phyloP scores from a whole-genome alignment of 371 early-diverging fungal species.

The Circinella minor region DNA sequence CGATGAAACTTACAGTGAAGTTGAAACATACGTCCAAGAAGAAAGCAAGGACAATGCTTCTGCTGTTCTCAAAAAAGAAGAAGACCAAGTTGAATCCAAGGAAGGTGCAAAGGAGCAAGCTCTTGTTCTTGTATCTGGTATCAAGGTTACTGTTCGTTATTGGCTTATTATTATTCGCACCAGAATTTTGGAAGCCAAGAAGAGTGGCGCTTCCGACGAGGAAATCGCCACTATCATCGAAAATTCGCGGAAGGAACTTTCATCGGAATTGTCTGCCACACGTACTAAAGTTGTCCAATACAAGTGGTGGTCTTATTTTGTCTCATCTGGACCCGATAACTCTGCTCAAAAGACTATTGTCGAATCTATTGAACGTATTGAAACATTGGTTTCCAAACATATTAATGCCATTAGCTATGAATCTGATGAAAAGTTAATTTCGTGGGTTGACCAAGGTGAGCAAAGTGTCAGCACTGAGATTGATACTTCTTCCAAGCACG shows the following conservation, averaged over 20 bases:
- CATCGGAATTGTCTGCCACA: constrained; percentile 19
- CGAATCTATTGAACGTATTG: constrained; percentile 33
- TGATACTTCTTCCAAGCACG: constrained; percentile 36
- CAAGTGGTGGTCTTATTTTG: constrained; percentile 17
- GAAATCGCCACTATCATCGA: constrained; percentile 32
- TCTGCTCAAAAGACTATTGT: constrained; percentile 26
- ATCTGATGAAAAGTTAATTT: constrained; percentile 28
- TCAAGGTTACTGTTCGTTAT: constrained; percentile 39
- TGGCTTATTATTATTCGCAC: constrained; percentile 33
- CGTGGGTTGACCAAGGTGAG: constrained; percentile 28
- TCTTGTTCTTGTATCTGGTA: constrained; percentile 32
- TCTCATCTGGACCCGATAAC: neutral
- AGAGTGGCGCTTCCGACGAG: constrained; percentile 40
- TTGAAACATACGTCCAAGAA: constrained; percentile 32
- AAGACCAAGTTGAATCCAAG: neutral
- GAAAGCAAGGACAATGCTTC: constrained; percentile 10
- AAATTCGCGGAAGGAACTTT: constrained; percentile 32
- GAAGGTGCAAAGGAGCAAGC: constrained; percentile 23
- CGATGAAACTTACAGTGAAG: constrained; percentile 27
- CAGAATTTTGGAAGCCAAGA: constrained; percentile 26
- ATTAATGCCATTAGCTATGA: constrained; percentile 22
- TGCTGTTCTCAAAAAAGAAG: neutral
- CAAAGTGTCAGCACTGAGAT: constrained; percentile 29
- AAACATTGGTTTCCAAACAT: constrained; percentile 26
- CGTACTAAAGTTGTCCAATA: constrained; percentile 19